Conservation (phyloP, 805 yeast species). For the Jamesozyma jinghongensis region DNA sequence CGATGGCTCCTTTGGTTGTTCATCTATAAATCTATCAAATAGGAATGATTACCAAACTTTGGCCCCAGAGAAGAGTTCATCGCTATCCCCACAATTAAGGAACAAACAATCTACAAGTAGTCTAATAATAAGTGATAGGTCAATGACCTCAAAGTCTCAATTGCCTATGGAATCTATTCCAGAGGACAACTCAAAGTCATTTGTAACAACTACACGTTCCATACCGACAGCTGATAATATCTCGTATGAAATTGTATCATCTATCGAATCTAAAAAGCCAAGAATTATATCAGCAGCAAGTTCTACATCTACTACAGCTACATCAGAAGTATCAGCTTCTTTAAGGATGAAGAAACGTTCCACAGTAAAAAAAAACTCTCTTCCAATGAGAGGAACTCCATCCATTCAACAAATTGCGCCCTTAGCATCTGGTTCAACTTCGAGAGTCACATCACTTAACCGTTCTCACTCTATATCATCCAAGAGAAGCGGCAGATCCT, state of each 20-base stretch:
- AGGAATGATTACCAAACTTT: conserved; percentile 13
- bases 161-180: conserved; percentile 15
- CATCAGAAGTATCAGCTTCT: background rate
- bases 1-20: background rate
- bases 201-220: conserved; percentile 6
- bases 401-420: conserved; percentile 13
- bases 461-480: background rate
- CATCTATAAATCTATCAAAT: background rate
- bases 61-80: conserved; percentile 11
- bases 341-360: background rate
- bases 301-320: background rate
- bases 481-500: conserved; percentile 2
- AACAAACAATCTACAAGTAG: background rate
- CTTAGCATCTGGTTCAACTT: background rate
- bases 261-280: conserved; percentile 3
- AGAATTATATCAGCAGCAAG: conserved; percentile 3
- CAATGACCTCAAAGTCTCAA: conserved; percentile 1
- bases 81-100: background rate
- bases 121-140: background rate
- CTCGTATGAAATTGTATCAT: conserved; percentile 22
- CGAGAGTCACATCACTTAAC: background rate
- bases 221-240: conserved; percentile 26
- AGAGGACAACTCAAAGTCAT: conserved; percentile 7
- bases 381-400: conserved; percentile 9
- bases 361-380: conserved; percentile 1